phyloP scores from a whole-genome alignment of 2,329 filamentous ascomycete species.

The Cytospora paraplurivora region DNA sequence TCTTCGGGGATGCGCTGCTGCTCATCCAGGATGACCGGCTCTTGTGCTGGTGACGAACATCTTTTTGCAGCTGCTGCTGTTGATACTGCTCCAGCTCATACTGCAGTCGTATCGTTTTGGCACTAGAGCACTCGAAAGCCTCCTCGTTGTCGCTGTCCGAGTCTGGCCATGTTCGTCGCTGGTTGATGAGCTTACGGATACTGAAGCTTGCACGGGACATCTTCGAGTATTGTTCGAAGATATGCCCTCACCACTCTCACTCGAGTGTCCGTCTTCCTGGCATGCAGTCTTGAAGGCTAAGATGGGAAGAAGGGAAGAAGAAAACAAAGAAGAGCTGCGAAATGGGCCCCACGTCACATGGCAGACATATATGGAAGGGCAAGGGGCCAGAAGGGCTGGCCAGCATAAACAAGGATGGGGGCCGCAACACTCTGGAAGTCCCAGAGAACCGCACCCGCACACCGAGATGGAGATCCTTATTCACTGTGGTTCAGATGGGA shows the following conservation, averaged over 20 bases:
- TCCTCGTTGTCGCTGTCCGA: constrained; percentile 31
- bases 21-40: constrained; percentile 32
- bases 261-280: constrained; percentile 5
- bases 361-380: constrained; percentile 19
- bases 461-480: not conserved
- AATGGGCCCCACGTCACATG: constrained; percentile 18
- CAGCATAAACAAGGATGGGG: not conserved
- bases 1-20: constrained; percentile 30
- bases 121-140: constrained; percentile 31
- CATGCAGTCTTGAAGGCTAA: constrained; percentile 13
- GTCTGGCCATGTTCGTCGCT: constrained; percentile 33
- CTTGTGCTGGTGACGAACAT: constrained; percentile 20
- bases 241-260: constrained; percentile 15
- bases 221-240: constrained; percentile 14
- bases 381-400: not conserved
- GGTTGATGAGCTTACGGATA: constrained; percentile 47
- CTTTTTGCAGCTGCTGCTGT: constrained; percentile 24
- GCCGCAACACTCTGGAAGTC: not conserved
- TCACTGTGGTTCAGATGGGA: not conserved
- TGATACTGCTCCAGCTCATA: constrained; percentile 30
- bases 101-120: constrained; percentile 27
- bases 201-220: constrained; percentile 46
- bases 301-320: constrained; percentile 4
- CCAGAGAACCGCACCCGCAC: not conserved
- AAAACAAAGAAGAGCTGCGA: not conserved